phyloP scores from a whole-genome alignment of 129 eudicot genomes.

The Dittrichia graveolens region DNA sequence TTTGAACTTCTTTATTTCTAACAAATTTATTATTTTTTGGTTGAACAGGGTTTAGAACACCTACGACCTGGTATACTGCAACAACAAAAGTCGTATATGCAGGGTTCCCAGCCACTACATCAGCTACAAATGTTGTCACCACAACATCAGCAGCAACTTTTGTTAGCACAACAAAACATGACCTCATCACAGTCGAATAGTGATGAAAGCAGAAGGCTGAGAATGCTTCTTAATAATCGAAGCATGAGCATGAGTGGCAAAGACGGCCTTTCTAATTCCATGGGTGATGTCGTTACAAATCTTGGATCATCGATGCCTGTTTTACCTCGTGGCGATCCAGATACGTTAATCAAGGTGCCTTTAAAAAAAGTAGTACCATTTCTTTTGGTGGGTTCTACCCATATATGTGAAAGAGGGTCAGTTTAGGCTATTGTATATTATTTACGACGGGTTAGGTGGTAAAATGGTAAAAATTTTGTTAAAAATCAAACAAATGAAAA shows the following conservation, averaged over 20 bases:
- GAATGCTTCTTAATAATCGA: constrained; percentile 81
- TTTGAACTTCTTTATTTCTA: too few relatives aligned
- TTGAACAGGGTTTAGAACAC: constrained; percentile 72
- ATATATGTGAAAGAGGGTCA: too few relatives aligned
- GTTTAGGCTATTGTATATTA: too few relatives aligned
- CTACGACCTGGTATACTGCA: constrained; percentile 85
- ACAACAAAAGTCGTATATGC: constrained; percentile 94
- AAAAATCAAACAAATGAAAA: too few relatives aligned
- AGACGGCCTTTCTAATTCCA: constrained; percentile 72
- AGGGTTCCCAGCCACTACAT: constrained; percentile 84
- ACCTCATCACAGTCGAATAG: constrained; percentile 70
- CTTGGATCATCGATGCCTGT: constrained; percentile 72
- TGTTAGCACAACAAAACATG: constrained; percentile 90
- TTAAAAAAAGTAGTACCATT: too few relatives aligned
- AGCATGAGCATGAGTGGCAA: constrained; percentile 62
- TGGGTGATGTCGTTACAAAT: constrained; percentile 70
- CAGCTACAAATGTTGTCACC: constrained; percentile 91
- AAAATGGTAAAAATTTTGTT: too few relatives aligned
- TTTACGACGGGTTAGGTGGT: too few relatives aligned
- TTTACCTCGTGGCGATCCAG: constrained; percentile 84
- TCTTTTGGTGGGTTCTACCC: not conserved
- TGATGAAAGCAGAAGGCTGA: constrained; percentile 85
- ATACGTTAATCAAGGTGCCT: constrained; percentile 73
- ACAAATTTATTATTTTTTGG: too few relatives aligned
- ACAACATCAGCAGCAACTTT: constrained; percentile 93